A percentile compares a stretch with the other conserved stretches of the same genome.
Evolutionary conservation across 2,329 filamentous ascomycete species (phyloP).

Genomic region (Plenodomus tracheiphilus): DNA sequence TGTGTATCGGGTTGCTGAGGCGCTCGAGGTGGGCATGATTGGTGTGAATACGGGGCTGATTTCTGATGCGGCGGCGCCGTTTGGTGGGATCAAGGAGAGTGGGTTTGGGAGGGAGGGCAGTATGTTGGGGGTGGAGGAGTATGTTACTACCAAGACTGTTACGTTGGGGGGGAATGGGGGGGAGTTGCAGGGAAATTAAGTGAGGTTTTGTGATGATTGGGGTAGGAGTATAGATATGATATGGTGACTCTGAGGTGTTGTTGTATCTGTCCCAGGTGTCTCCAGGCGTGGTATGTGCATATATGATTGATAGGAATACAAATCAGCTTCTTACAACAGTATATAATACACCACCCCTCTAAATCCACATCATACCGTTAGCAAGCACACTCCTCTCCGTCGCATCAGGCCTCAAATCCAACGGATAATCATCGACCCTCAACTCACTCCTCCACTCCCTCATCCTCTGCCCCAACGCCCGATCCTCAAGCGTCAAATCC

Average conservation of each 20-base stretch:
- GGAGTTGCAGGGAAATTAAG: constrained; percentile 53
- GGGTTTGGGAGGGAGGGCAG: constrained; percentile 58
- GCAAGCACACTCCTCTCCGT: background rate
- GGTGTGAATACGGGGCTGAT: constrained; percentile 61
- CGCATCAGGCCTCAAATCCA: background rate
- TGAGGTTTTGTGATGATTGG: no score
- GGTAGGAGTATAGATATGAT: no score
- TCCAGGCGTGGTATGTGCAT: no score
- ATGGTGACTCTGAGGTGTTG: no score
- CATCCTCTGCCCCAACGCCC: background rate
- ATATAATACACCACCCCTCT: background rate
- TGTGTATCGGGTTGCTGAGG: constrained; percentile 64
- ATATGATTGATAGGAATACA: no score
- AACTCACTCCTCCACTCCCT: background rate
- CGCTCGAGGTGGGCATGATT: constrained; percentile 83
- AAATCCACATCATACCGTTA: background rate
- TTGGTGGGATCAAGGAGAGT: constrained; percentile 55
- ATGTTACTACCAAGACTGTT: constrained; percentile 51
- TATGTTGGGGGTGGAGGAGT: constrained; percentile 55
- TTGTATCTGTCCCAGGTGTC: no score
- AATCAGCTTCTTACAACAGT: background rate
- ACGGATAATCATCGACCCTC: background rate
- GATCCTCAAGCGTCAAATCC: background rate
- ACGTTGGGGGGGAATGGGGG: constrained; percentile 65
- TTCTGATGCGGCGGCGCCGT: constrained; percentile 52